Conservation (phyloP, 768 basidiomycete genomes). For the Russula sp. region DNA sequence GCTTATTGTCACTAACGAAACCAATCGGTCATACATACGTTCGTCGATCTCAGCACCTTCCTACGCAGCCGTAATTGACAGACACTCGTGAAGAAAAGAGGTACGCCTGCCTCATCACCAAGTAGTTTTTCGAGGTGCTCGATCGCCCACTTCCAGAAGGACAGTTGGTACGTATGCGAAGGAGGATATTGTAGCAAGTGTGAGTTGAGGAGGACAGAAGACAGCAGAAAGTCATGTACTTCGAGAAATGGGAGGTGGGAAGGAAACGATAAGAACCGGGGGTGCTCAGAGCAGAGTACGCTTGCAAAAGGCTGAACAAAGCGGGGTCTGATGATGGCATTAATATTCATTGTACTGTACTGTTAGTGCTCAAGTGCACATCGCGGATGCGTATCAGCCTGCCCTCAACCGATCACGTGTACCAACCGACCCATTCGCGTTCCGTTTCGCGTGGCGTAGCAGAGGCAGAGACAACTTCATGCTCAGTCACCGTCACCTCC, state of each 20-base stretch:
- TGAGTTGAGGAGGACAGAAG: constrained; percentile 47
- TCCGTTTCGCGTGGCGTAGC: neutral
- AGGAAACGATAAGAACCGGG: constrained; percentile 46
- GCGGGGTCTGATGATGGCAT: neutral
- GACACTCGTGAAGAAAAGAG: constrained; percentile 11
- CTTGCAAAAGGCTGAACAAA: constrained; percentile 47
- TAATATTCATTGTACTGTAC: too few species aligned
- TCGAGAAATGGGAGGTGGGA: constrained; percentile 37
- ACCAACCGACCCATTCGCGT: neutral
- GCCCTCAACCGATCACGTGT: constrained; percentile 21
- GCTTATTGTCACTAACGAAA: constrained; percentile 43
- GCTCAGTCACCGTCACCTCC: constrained; percentile 17
- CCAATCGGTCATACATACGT: constrained; percentile 60
- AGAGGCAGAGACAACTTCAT: neutral
- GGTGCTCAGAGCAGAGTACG: constrained; percentile 53
- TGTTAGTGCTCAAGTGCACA: too few species aligned
- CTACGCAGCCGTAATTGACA: constrained; percentile 25
- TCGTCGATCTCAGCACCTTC: constrained; percentile 63
- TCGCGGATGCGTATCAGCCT: constrained; percentile 8
- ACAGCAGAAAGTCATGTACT: constrained; percentile 57
- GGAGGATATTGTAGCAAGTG: constrained; percentile 62
- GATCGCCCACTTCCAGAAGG: constrained; percentile 76
- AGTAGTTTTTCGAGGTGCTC: constrained; percentile 48
- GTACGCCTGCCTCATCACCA: constrained; percentile 47
- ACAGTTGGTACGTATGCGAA: constrained; percentile 55